These are phyloP conservation scores for Tetracladium marchalianum DNA, from an alignment of 495 filamentous ascomycete species.

Conservation along the genomic window DNA sequence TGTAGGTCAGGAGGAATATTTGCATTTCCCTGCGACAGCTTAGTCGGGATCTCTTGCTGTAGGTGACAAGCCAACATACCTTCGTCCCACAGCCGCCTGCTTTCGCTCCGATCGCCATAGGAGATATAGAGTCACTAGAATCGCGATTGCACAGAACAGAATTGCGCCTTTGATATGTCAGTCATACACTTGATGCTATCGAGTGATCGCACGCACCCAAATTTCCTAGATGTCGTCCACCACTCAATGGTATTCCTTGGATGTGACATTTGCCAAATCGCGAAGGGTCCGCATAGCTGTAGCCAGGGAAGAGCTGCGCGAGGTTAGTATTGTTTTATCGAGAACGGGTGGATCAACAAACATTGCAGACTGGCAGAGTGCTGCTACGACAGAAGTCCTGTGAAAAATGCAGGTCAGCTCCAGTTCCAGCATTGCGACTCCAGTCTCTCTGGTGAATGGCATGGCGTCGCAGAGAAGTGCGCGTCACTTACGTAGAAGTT, in stretches of 20 bases:
- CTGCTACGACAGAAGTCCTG: conserved; percentile 94
- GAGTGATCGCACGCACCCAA: conserved; percentile 51
- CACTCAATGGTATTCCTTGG: conserved; percentile 59
- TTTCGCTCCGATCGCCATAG: conserved; percentile 82
- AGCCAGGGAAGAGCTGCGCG: conserved; percentile 33
- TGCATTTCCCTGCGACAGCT: conserved; percentile 73
- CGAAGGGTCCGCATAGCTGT: conserved; percentile 27
- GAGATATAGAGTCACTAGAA: conserved; percentile 52
- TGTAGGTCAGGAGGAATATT: conserved; percentile 79
- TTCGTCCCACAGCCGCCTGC: conserved; percentile 85
- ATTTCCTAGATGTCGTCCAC: conserved; percentile 61
- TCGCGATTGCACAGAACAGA: conserved; percentile 67
- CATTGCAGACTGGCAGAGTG: conserved; percentile 93
- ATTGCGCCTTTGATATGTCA: conserved; percentile 66
- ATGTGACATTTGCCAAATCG: conserved; percentile 55
- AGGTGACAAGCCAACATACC: conserved; percentile 43
- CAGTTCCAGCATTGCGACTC: conserved; percentile 16
- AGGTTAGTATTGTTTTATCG: conserved; percentile 7
- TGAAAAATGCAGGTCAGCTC: background rate
- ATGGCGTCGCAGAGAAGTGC: too few species aligned
- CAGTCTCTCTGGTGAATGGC: background rate
- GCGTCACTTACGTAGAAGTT: conserved; percentile 72
- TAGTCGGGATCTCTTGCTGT: too few species aligned
- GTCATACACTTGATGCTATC: conserved; percentile 1
- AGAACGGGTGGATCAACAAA: conserved; percentile 41